A percentile compares a stretch with the other conserved stretches of the same genome.
Conservation (phyloP, 371 early-diverging fungal genomes). For the Rhizopus stolonifer region DNA sequence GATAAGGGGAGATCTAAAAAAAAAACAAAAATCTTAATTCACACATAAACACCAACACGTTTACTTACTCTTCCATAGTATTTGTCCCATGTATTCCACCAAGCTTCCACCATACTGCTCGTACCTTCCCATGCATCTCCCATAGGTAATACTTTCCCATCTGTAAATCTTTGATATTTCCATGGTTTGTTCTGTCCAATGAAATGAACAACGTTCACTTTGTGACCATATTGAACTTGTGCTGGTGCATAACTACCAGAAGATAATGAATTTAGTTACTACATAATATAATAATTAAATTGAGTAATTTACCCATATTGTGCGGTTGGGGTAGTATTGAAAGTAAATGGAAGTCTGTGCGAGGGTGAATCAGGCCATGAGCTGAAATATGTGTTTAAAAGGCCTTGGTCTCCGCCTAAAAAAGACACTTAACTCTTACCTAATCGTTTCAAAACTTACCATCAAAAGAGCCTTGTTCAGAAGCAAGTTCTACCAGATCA, state of each 20-base stretch:
- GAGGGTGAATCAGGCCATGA: conserved; percentile 70
- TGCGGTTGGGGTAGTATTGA: conserved; percentile 88
- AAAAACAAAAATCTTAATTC: too few species aligned
- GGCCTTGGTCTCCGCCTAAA: conserved; percentile 93
- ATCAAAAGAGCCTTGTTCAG: conserved; percentile 72
- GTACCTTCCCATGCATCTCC: conserved; percentile 50
- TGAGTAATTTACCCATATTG: conserved; percentile 67
- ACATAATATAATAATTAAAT: neutral
- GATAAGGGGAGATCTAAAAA: conserved; percentile 20
- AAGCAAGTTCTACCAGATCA: conserved; percentile 55
- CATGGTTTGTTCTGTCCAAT: conserved; percentile 92
- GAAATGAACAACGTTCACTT: conserved; percentile 85
- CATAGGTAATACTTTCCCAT: conserved; percentile 53
- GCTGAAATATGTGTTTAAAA: conserved; percentile 85
- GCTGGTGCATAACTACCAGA: conserved; percentile 72
- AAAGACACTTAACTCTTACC: neutral
- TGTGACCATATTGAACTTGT: conserved; percentile 58
- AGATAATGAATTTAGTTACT: neutral
- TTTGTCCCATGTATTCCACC: conserved; percentile 76
- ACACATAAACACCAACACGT: too few species aligned
- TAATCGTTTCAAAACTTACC: conserved; percentile 43
- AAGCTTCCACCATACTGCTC: conserved; percentile 52
- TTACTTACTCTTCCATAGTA: conserved; percentile 51
- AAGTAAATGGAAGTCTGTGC: conserved; percentile 84
- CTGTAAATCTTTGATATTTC: conserved; percentile 68